phyloP scores from a whole-genome alignment of 2,329 filamentous ascomycete species.

The Knufia fluminis region DNA sequence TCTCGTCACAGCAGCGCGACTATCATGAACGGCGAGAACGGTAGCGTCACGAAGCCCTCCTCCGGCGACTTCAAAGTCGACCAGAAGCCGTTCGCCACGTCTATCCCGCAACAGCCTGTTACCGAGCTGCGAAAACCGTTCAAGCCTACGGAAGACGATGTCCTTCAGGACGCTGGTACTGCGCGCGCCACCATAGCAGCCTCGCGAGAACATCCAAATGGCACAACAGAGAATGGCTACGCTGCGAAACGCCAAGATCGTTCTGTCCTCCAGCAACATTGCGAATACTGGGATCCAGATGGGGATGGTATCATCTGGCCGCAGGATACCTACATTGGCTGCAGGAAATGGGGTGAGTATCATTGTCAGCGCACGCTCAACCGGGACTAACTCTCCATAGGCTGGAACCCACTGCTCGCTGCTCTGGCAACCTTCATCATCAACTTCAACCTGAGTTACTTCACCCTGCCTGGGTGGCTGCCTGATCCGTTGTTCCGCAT shows the following conservation, averaged over 20 bases:
- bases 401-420: constrained; percentile 32
- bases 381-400: no score
- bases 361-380: no score
- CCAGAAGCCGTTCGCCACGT: background rate
- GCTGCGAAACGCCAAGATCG: constrained; percentile 26
- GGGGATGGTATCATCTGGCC: constrained; percentile 45
- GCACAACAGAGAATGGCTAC: constrained; percentile 29
- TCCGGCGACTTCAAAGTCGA: no score
- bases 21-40: no score
- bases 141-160: constrained; percentile 3
- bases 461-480: constrained; percentile 31
- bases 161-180: constrained; percentile 23
- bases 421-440: constrained; percentile 31
- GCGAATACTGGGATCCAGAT: constrained; percentile 44
- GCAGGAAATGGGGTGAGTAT: constrained; percentile 19
- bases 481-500: constrained; percentile 38
- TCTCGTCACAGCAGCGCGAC: no score
- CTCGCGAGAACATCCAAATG: constrained; percentile 28
- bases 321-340: constrained; percentile 41
- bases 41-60: no score
- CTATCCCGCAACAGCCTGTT: constrained; percentile 9
- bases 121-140: constrained; percentile 12
- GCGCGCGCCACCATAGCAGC: constrained; percentile 31
- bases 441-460: constrained; percentile 37
- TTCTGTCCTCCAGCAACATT: constrained; percentile 43